phyloP scores from a whole-genome alignment of 2,329 filamentous ascomycete species.

The Ustulina deusta region DNA sequence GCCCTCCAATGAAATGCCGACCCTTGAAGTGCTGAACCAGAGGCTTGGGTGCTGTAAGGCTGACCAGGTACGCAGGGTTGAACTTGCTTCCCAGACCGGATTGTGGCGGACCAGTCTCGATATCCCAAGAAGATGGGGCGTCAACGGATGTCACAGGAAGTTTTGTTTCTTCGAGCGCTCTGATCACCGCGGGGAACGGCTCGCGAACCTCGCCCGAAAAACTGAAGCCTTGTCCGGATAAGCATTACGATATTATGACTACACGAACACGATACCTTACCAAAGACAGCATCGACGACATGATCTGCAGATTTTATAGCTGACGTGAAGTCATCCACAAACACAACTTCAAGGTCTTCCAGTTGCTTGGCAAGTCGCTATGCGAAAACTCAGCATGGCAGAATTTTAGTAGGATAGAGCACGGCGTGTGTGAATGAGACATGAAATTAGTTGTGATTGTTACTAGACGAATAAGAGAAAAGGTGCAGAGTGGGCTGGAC shows the following conservation, averaged over 20 bases:
- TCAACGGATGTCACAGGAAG: slow-evolving; percentile 90
- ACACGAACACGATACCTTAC: slow-evolving; percentile 57
- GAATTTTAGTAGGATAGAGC: neutral
- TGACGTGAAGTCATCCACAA: slow-evolving; percentile 80
- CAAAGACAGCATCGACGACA: slow-evolving; percentile 93
- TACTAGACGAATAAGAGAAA: neutral
- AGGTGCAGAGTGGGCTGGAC: neutral
- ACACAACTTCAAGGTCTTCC: slow-evolving; percentile 83
- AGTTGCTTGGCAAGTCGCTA: slow-evolving; percentile 88
- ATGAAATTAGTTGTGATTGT: neutral
- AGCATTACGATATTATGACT: slow-evolving; percentile 33
- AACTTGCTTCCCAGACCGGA: slow-evolving; percentile 83
- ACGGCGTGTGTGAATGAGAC: neutral
- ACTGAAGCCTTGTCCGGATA: slow-evolving; percentile 75
- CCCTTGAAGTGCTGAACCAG: slow-evolving; percentile 85
- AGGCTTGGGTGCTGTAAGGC: slow-evolving; percentile 93
- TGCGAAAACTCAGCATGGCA: slow-evolving; percentile 39
- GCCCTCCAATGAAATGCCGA: slow-evolving; percentile 90
- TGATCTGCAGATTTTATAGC: slow-evolving; percentile 79
- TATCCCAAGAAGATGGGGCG: slow-evolving; percentile 94
- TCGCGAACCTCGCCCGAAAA: slow-evolving; percentile 94
- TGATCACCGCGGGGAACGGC: slow-evolving; percentile 86
- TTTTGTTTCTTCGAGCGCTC: slow-evolving; percentile 76
- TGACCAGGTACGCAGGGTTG: slow-evolving; percentile 83
- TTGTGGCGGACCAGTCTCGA: slow-evolving; percentile 83